phyloP scores from a whole-genome alignment of 2,329 filamentous ascomycete species.

The Nemania diffusa region DNA sequence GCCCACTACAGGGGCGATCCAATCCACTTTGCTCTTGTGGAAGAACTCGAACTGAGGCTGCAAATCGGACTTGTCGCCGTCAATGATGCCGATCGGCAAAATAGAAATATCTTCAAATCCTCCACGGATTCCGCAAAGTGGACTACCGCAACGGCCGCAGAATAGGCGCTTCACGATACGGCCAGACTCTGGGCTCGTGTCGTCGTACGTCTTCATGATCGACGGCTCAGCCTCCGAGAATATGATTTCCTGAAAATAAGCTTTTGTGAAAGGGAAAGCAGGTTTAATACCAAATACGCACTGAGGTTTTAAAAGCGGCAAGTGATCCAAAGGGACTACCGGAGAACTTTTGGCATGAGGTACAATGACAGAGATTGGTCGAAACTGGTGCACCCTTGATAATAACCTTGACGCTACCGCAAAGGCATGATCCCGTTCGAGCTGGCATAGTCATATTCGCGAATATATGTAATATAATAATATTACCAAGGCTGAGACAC shows the following conservation, averaged over 20 bases:
- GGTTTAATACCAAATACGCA: neutral
- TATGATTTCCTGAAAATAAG: neutral
- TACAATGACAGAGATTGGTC: neutral
- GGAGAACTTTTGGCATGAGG: neutral
- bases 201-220: neutral
- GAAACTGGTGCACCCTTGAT: neutral
- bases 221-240: neutral
- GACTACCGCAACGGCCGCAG: neutral
- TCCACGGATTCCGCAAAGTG: neutral
- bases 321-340: neutral
- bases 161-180: neutral
- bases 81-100: neutral
- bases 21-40: neutral
- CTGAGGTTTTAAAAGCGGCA: neutral
- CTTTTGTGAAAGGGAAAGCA: neutral
- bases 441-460: neutral
- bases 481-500: neutral
- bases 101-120: neutral
- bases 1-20: neutral
- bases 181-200: neutral
- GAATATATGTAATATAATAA: neutral
- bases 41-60: neutral
- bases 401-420: neutral
- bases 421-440: neutral
- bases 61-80: neutral